Evolutionary conservation across 352 stramenopile species (phyloP), one percentile per base, ranked within the genome.

Genomic region (Thalassiosira exigua): DNA sequence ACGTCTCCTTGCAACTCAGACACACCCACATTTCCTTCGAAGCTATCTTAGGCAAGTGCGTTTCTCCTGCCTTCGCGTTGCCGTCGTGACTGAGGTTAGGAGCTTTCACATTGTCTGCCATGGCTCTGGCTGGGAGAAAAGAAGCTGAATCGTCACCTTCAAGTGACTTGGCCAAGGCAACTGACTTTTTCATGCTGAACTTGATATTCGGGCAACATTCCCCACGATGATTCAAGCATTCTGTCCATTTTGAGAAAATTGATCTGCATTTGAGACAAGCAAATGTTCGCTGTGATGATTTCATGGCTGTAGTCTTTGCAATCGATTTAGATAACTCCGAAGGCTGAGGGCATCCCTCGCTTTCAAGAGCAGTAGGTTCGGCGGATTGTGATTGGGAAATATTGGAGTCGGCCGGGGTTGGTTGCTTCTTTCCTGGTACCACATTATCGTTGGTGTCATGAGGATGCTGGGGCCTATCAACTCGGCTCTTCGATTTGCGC

Each of bases 181-280:
- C 36, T 14, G 36, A 44, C 14, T 44, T 44, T 14, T 44, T 44
- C 36, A 44, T 7, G 36, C 36, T 44, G 36, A 44, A 44, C 36
- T 44, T 14, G 36, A 44, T 14, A 44, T 59, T 26, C 7, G 51
- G 51, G 51, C 51, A 59, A n/a, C 51, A 59, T 26, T 26, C 5
- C 9, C 4, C 46, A 21, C n/a, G 46, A 26, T 56, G 46, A 11
- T 59, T 27, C 51, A n/a, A 7, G 21, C 51, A 59, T 19, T 12
- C 24, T 9, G 9, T n/a, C 51, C 51, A 59, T 29, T 9, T 59
- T 11, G 24, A 36, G 24, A 59, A 59, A 4, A 33, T 27, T 24
- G 9, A 9, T 4, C 36, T 59, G 22, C 51, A 59, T 9, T 26
- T 26, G 7, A 59, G 22, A n/a, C 51, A 59, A 12, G 51, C 51